phyloP scores from a whole-genome alignment of 495 filamentous ascomycete genomes.

The Penicillium canescens region DNA sequence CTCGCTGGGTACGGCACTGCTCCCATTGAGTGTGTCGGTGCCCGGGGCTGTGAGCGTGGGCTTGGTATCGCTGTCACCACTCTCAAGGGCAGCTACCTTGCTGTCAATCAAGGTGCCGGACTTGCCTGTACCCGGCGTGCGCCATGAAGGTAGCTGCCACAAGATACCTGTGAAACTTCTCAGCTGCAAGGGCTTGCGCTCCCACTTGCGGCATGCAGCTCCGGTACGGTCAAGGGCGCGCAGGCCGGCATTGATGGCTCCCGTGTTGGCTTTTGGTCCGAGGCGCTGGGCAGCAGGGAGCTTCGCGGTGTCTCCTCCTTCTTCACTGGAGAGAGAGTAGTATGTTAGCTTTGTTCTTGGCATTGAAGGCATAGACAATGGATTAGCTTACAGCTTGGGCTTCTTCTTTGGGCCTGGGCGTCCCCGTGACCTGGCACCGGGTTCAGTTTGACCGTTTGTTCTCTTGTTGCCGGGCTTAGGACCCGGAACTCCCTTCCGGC shows the following conservation, averaged over 20 bases:
- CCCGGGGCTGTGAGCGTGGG: slow-evolving; percentile 70
- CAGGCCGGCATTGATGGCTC: slow-evolving; percentile 94
- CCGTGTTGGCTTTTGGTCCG: slow-evolving; percentile 95
- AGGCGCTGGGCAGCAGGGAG: slow-evolving; percentile 66
- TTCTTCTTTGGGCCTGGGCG: slow-evolving; percentile 97
- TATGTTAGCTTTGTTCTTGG: slow-evolving; percentile 15
- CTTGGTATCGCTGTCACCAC: slow-evolving; percentile 73
- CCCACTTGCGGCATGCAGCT: slow-evolving; percentile 90
- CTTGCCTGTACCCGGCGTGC: slow-evolving; percentile 59
- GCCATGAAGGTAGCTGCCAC: slow-evolving; percentile 87
- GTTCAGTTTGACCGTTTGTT: slow-evolving; percentile 58
- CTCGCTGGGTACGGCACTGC: slow-evolving; percentile 59
- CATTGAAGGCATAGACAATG: neutral
- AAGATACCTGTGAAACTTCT: slow-evolving; percentile 90
- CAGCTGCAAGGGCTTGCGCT: slow-evolving; percentile 74
- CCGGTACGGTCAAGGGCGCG: slow-evolving; percentile 89
- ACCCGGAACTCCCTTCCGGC: slow-evolving; percentile 56
- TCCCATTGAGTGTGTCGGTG: slow-evolving; percentile 42
- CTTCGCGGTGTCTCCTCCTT: slow-evolving; percentile 56
- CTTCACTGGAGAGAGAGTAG: slow-evolving; percentile 47
- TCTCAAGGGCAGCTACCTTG: slow-evolving; percentile 40
- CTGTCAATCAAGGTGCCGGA: slow-evolving; percentile 41
- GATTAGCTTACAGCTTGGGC: slow-evolving; percentile 68
- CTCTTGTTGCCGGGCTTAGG: slow-evolving; percentile 61
- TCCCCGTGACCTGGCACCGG: slow-evolving; percentile 64